Percentiles rank a stretch among this genome's conserved stretches.
Evolutionary conservation across 805 yeast genomes (phyloP).

Genomic region (Zygoascus tannicola): DNA sequence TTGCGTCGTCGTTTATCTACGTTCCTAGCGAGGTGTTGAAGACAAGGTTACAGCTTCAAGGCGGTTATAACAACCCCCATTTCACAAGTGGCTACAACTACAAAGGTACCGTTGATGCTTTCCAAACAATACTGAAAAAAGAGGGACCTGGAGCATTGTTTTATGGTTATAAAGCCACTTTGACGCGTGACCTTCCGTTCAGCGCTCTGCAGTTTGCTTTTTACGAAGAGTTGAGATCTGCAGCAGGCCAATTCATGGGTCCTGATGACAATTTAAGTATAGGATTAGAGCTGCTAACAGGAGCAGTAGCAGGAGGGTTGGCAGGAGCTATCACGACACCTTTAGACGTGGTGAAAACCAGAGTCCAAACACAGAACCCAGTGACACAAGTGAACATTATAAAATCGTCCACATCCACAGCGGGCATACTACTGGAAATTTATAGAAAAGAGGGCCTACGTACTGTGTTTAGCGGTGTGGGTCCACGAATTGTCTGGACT

Average conservation of each 20-base stretch:
- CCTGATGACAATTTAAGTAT: constrained; percentile 27
- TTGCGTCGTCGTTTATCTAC: constrained; percentile 77
- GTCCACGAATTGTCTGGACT: constrained; percentile 96
- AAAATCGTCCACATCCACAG: constrained; percentile 36
- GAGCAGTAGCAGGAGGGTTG: constrained; percentile 93
- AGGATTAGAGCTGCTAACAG: constrained; percentile 64
- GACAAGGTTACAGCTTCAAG: constrained; percentile 89
- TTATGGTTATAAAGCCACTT: constrained; percentile 90
- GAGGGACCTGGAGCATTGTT: constrained; percentile 77
- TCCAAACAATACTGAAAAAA: constrained; percentile 45
- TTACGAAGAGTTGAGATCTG: constrained; percentile 54
- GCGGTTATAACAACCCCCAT: constrained; percentile 67
- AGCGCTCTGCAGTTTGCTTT: constrained; percentile 94
- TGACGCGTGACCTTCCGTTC: constrained; percentile 88
- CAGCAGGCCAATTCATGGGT: constrained; percentile 27
- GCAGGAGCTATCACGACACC: constrained; percentile 96
- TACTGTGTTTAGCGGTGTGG: constrained; percentile 89
- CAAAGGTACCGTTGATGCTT: constrained; percentile 62
- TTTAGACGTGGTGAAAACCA: constrained; percentile 84
- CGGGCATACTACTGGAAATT: constrained; percentile 44
- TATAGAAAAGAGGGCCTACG: constrained; percentile 64
- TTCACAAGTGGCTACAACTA: constrained; percentile 84
- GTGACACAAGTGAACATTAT: constrained; percentile 2
- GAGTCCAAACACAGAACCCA: constrained; percentile 71
- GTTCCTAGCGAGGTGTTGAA: constrained; percentile 95